These are phyloP conservation scores for Zasmidium cellare DNA, from an alignment of 2,329 filamentous ascomycete species.

Conservation along the genomic window DNA sequence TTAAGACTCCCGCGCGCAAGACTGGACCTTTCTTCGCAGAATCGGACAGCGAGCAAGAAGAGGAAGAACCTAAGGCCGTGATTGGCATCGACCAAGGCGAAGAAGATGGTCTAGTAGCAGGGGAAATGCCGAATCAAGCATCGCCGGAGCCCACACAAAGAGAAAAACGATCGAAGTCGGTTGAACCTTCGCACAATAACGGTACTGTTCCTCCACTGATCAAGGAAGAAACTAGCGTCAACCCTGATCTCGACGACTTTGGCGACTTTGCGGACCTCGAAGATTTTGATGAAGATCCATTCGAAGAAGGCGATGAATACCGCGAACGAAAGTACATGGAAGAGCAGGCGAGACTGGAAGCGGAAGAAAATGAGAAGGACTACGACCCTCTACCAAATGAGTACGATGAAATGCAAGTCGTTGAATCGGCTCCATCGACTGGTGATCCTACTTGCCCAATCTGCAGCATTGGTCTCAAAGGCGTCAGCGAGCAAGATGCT, in stretches of 20 bases:
- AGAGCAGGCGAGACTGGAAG: constrained; percentile 60
- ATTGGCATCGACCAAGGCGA: constrained; percentile 17
- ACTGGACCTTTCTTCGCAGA: constrained; percentile 69
- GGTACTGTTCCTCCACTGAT: constrained; percentile 29
- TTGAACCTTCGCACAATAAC: neutral
- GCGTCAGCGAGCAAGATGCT: constrained; percentile 61
- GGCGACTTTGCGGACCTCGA: constrained; percentile 54
- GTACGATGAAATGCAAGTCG: constrained; percentile 14
- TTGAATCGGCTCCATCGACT: neutral
- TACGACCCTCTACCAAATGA: constrained; percentile 24
- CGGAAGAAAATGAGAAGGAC: constrained; percentile 52
- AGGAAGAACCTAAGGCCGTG: constrained; percentile 27
- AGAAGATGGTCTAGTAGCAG: constrained; percentile 11
- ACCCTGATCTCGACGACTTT: constrained; percentile 50
- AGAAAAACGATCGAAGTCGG: neutral
- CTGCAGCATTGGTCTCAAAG: constrained; percentile 66
- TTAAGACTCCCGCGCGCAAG: constrained; percentile 13
- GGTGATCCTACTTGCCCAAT: constrained; percentile 66
- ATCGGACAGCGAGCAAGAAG: constrained; percentile 60
- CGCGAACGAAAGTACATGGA: constrained; percentile 66
- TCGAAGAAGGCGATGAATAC: constrained; percentile 54
- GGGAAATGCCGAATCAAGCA: constrained; percentile 13
- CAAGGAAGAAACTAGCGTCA: constrained; percentile 53
- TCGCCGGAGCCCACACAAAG: neutral
- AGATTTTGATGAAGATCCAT: constrained; percentile 62